Base-by-base conservation (phyloP, 2,329 filamentous ascomycete species). In the Apiospora kogelbergensis region DNA sequence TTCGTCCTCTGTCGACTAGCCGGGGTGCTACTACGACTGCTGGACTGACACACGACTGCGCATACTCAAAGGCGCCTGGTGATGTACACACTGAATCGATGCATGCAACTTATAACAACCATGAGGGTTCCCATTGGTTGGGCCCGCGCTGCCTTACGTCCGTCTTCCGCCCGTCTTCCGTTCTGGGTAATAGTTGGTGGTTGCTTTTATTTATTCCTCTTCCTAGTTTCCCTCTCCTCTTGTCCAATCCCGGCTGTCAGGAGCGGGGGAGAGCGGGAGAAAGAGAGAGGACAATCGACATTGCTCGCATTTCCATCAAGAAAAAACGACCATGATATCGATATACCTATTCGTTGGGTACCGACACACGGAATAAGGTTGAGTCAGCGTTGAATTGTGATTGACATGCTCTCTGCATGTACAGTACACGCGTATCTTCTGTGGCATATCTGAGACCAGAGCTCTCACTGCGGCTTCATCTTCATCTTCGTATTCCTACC, bases 311-410 rank as follows among this genome's bases (percentile, higher is more conserved):
- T 33, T 33, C 24, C 48, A 7, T 20, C 13, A 57, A 33, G 48
- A 57, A 46, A 7, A 30, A 57, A 60, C 37, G 17, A 60, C 37
- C 37, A n/a, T 17, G 53, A 37, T 60, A 37, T 60, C 30, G 30
- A 60, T 60, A 37, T 60, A 37, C 53, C 20, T 60, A 30, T 37
- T 22, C 53, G 53, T 60, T 60, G 53, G 53, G 53, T 60, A 60
- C 30, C 53, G 53, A 60, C 53, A 60, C 53, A 37, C 53, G 53
- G 53, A 22, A 60, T 60, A 60, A 37, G 30, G 53, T 60, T 60
- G 53, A 60, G 53, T 60, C 53, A 60, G 53, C 30, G 9, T 37
- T 33, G 53, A 60, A 60, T 60, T 60, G 53, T 26, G 53, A 60
- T 60, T 60, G 30, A n/a, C 53, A 60, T 37, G 48, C 48, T 57